Evolutionary conservation across 2,329 filamentous ascomycete genomes (phyloP), one percentile per base, ranked within the genome.

Genomic region (Neopestalotiopsis sp.): DNA sequence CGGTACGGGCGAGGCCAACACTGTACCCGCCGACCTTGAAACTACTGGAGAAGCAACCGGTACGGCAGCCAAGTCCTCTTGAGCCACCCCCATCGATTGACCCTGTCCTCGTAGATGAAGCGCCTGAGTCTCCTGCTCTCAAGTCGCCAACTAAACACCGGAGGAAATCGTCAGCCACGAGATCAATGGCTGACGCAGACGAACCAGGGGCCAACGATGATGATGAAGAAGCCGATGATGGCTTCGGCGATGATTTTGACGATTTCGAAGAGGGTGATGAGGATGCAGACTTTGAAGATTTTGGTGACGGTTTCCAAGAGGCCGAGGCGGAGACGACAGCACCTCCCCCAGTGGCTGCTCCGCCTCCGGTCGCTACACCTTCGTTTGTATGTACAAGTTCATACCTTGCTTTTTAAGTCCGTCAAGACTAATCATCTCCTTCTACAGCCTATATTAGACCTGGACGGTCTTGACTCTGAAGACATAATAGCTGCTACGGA

Each of bases 301-400:
- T 94, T 80, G 90, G 92, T 76, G 92, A 91, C 73, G 90, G 86
- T 49, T 94, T 94, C 77, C 87, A 93, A 75, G 84, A 89, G 77
- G 79, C 87, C 68, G 83, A 84, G 67, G 76, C 80, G 34, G 73
- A 79, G 56, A 68, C 77, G 62, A 66, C 74, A 5, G 74, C 75
- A 61, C 73, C 78, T 34, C 76, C 76, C 59, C 70, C 77, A 57
- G 72, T 76, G 34, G 72, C 79, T 71, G 74, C 76, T 71, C 78
- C 76, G 72, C 76, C 80, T 68, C 76, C 80, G 70, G 69, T 76
- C 61, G 79, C 81, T 70, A 77, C 80, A 71, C 75, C 80, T 28
- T 77, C 79, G 67, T 79, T 86, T 72, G 84, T 86, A 76, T 84
- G 85, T 76, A 82, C 86, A 79, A 72, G 69, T 58, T 70, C 20